These are phyloP conservation scores for Ampelomyces quisqualis DNA, from an alignment of 2,329 filamentous ascomycete species.

Conservation along the genomic window DNA sequence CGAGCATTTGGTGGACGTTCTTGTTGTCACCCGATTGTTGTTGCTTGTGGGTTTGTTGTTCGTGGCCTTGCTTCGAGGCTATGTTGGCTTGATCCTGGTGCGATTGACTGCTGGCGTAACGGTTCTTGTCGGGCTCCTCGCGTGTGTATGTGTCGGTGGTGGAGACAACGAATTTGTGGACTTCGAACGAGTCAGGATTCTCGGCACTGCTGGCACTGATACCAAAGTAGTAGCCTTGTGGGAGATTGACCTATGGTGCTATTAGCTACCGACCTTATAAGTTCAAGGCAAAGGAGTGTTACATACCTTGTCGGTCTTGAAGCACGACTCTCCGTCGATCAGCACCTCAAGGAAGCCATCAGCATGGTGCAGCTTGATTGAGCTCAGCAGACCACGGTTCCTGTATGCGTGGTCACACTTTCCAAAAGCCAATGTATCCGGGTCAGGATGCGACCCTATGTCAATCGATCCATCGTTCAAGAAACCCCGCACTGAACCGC, in stretches of 20 bases:
- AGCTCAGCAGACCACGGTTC: constrained; percentile 82
- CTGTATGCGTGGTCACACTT: constrained; percentile 90
- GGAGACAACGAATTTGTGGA: constrained; percentile 81
- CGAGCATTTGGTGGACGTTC: constrained; percentile 43
- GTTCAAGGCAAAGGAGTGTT: neutral
- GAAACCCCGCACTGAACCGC: constrained; percentile 85
- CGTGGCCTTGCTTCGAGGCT: constrained; percentile 33
- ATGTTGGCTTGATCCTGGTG: constrained; percentile 25
- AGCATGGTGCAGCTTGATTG: constrained; percentile 72
- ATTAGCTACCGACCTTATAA: constrained; percentile 5
- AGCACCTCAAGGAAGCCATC: constrained; percentile 70
- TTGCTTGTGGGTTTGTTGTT: constrained; percentile 24
- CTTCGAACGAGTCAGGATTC: constrained; percentile 89
- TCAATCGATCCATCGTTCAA: constrained; percentile 86
- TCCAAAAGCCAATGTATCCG: constrained; percentile 87
- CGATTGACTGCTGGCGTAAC: constrained; percentile 37
- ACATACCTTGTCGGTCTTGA: constrained; percentile 68
- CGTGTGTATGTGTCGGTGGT: constrained; percentile 46
- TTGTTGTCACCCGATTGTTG: constrained; percentile 25
- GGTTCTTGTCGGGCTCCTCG: constrained; percentile 36
- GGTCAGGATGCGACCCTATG: constrained; percentile 71
- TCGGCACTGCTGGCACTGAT: constrained; percentile 86
- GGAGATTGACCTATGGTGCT: constrained; percentile 64
- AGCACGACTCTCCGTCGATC: constrained; percentile 78
- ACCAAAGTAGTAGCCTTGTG: constrained; percentile 79